Percentiles rank a stretch among this genome's conserved stretches.
Evolutionary conservation across 441 rosid genomes (phyloP).

Genomic region (Gossypium laxum): DNA sequence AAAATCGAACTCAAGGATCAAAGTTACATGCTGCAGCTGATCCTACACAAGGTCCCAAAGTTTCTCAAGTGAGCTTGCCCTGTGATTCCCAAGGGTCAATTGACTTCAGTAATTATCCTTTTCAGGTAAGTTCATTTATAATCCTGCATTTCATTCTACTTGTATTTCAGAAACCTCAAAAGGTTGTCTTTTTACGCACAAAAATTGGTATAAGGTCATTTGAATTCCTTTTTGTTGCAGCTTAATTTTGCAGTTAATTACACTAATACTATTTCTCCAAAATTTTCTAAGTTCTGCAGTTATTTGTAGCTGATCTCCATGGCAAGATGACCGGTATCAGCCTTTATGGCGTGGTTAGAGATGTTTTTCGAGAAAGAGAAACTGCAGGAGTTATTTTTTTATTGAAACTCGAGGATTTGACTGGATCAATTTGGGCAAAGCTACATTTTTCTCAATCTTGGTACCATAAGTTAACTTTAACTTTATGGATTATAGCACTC

Average conservation of each 20-base stretch:
- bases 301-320: constrained; percentile 45
- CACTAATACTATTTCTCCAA: not conserved
- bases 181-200: not conserved
- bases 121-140: constrained; percentile 47
- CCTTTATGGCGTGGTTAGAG: constrained; percentile 64
- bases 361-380: constrained; percentile 35
- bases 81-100: constrained; percentile 77
- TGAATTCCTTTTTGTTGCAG: not conserved
- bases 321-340: constrained; percentile 80
- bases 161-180: not conserved
- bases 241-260: constrained; percentile 4
- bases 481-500: not conserved
- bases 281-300: constrained; percentile 49
- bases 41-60: constrained; percentile 43
- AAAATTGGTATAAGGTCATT: not conserved
- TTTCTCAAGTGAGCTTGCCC: constrained; percentile 78
- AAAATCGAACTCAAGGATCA: constrained; percentile 57
- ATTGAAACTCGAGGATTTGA: constrained; percentile 56
- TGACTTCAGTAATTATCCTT: constrained; percentile 76
- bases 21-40: constrained; percentile 41
- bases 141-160: not conserved
- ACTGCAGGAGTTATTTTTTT: constrained; percentile 39
- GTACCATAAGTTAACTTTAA: constrained; percentile 29
- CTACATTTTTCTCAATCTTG: constrained; percentile 64
- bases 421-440: constrained; percentile 62